phyloP scores from a whole-genome alignment of 495 filamentous ascomycete species.

The Penicillium waksmanii region DNA sequence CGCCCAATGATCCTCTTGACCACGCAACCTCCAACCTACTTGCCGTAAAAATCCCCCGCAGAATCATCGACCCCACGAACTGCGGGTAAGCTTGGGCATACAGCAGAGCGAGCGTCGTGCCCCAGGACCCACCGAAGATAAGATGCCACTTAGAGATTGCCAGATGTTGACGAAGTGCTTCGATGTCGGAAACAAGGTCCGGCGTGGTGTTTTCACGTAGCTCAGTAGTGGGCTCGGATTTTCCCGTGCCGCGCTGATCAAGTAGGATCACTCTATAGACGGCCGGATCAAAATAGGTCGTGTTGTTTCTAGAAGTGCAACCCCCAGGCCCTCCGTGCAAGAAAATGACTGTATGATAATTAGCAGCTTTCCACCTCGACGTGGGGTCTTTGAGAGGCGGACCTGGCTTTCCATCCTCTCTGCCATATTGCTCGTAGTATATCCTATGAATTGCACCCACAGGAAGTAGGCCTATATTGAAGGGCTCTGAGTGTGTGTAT shows the following conservation, averaged over 20 bases:
- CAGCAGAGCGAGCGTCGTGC: conserved; percentile 44
- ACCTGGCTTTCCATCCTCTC: conserved; percentile 34
- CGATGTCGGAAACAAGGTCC: conserved; percentile 48
- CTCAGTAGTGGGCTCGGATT: conserved; percentile 42
- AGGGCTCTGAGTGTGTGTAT: conserved; percentile 24
- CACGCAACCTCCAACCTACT: conserved; percentile 35
- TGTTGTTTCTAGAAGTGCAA: conserved; percentile 36
- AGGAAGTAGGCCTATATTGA: conserved; percentile 33
- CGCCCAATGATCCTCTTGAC: conserved; percentile 26
- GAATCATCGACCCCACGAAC: conserved; percentile 34
- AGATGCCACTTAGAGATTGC: conserved; percentile 46
- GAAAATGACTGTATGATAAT: conserved; percentile 37
- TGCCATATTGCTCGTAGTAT: conserved; percentile 52
- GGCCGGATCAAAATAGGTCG: conserved; percentile 47
- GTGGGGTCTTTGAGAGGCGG: not conserved
- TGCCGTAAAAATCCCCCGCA: conserved; percentile 47
- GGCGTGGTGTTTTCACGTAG: conserved; percentile 49
- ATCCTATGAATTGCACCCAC: conserved; percentile 43
- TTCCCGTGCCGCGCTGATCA: conserved; percentile 52
- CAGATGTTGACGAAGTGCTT: conserved; percentile 43
- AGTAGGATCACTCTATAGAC: conserved; percentile 49
- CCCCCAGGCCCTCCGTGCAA: conserved; percentile 52
- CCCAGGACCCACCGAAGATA: conserved; percentile 56
- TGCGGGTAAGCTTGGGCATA: conserved; percentile 48
- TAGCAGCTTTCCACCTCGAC: conserved; percentile 1